Conservation (phyloP, 352 stramenopile species). For the Phytophthora europaea region DNA sequence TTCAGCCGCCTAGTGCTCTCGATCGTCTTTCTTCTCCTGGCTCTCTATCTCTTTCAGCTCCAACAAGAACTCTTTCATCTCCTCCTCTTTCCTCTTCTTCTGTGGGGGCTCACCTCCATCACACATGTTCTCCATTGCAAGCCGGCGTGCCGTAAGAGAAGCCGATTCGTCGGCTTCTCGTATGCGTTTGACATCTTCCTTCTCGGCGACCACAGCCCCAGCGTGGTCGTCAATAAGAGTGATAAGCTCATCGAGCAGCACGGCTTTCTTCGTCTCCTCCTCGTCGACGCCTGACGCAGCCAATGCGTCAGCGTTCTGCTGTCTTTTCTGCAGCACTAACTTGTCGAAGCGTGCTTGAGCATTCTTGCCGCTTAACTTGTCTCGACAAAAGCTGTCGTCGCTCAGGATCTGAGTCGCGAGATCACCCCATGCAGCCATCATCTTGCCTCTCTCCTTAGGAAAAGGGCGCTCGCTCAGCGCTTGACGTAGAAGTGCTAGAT, state of each 20-base stretch:
- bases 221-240: conserved; percentile 17
- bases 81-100: conserved; percentile 5
- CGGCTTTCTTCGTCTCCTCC: conserved; percentile 10
- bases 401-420: conserved; percentile 6
- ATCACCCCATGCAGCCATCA: conserved; percentile 13
- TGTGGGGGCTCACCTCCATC: neutral
- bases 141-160: neutral
- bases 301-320: conserved; percentile 10
- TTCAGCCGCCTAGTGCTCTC: conserved; percentile 8
- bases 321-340: conserved; percentile 1
- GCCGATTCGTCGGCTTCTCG: neutral
- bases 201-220: conserved; percentile 9
- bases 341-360: conserved; percentile 19
- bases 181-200: neutral
- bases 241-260: conserved; percentile 17
- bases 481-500: conserved; percentile 14
- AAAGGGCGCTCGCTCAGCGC: conserved; percentile 9
- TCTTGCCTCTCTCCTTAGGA: conserved; percentile 12
- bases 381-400: conserved; percentile 7
- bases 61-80: conserved; percentile 15
- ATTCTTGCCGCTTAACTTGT: conserved; percentile 22
- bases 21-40: conserved; percentile 9
- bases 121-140: neutral
- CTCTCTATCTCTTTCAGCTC: conserved; percentile 12
- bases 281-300: conserved; percentile 5